phyloP scores from a whole-genome alignment of 257 asterid genomes.

The Fraxinus cuspidata region DNA sequence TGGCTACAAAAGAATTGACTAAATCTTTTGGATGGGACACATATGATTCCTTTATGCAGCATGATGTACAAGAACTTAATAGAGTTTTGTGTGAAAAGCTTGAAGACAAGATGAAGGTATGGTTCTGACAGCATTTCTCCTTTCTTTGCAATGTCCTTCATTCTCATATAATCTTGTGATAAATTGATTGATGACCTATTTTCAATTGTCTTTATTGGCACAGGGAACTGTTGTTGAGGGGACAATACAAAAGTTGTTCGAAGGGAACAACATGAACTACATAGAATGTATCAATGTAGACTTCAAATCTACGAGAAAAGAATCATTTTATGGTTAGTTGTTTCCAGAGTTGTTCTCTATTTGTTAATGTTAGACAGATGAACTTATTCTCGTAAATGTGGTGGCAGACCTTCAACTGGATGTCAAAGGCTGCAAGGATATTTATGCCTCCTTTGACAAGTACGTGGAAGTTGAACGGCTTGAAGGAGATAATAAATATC shows the following conservation, averaged over 20 bases:
- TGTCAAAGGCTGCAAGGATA: constrained; percentile 66
- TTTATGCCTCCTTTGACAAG: constrained; percentile 66
- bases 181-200: constrained; percentile 8
- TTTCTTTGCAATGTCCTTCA: background rate
- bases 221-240: constrained; percentile 78
- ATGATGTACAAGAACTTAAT: constrained; percentile 67
- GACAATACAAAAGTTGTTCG: constrained; percentile 66
- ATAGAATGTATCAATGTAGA: constrained; percentile 70
- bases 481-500: constrained; percentile 68
- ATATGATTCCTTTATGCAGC: constrained; percentile 67
- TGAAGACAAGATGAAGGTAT: constrained; percentile 74
- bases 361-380: constrained; percentile 2
- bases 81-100: constrained; percentile 68
- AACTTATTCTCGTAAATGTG: constrained; percentile 19
- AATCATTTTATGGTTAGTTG: constrained; percentile 56
- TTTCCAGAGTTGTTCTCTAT: constrained; percentile 21
- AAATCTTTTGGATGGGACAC: constrained; percentile 75
- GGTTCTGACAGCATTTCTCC: background rate
- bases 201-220: constrained; percentile 25
- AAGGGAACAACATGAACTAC: constrained; percentile 72
- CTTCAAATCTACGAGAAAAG: constrained; percentile 62
- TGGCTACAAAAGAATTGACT: constrained; percentile 68
- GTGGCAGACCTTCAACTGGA: constrained; percentile 66
- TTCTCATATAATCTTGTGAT: constrained; percentile 13
- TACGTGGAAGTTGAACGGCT: constrained; percentile 69